phyloP scores from a whole-genome alignment of 441 rosid genomes.

The Gossypium armourianum region DNA sequence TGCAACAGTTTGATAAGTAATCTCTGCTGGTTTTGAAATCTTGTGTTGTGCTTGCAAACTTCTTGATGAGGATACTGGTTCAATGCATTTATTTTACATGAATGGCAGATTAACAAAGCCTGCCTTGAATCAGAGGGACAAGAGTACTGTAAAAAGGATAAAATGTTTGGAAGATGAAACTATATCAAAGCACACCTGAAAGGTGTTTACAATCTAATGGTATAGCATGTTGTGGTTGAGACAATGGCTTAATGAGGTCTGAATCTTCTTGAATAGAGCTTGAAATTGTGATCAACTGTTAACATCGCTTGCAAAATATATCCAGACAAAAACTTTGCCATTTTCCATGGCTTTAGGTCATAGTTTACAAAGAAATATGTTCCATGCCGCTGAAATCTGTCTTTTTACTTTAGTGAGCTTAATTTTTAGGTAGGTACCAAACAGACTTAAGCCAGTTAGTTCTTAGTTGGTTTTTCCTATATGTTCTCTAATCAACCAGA shows the following conservation, averaged over 20 bases:
- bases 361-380: neutral
- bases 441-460: neutral
- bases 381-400: neutral
- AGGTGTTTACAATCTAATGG: neutral
- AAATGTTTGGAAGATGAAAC: neutral
- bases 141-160: neutral
- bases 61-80: conserved; percentile 8
- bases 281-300: neutral
- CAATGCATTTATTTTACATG: neutral
- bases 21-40: neutral
- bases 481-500: neutral
- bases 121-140: neutral
- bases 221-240: neutral
- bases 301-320: neutral
- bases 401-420: neutral
- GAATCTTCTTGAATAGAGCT: neutral
- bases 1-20: conserved; percentile 56
- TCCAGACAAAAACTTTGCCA: neutral
- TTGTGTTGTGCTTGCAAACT: conserved; percentile 6
- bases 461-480: neutral
- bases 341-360: neutral
- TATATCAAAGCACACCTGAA: neutral
- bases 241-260: neutral
- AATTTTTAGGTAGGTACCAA: neutral
- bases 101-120: neutral